phyloP scores from a whole-genome alignment of 75 land plant genomes.

The Adiantum capillusveneris region DNA sequence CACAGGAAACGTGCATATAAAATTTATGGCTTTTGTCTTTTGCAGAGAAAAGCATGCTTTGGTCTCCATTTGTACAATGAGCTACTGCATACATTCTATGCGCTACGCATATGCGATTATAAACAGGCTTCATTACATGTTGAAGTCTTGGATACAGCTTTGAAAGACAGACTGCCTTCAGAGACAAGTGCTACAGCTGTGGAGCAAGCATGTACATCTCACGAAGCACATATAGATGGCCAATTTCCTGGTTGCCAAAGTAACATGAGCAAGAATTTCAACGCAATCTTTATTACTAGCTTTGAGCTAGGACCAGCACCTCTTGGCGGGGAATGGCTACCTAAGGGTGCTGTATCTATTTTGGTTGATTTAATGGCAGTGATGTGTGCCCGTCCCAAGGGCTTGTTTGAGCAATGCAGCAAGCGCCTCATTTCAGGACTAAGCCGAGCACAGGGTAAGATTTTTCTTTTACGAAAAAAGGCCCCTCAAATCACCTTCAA shows the following conservation, averaged over 20 bases:
- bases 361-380: slow-evolving; percentile 83
- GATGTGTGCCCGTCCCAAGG: slow-evolving; percentile 80
- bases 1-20: too few species aligned
- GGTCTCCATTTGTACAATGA: slow-evolving; percentile 85
- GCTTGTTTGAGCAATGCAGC: slow-evolving; percentile 67
- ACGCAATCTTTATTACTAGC: slow-evolving; percentile 19
- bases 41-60: slow-evolving; percentile 47
- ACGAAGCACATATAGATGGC: background rate
- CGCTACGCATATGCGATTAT: slow-evolving; percentile 80
- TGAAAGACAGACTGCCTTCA: slow-evolving; percentile 22
- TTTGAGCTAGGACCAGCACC: slow-evolving; percentile 75
- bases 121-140: slow-evolving; percentile 71
- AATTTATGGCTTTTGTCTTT: slow-evolving; percentile 1
- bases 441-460: slow-evolving; percentile 46
- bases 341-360: slow-evolving; percentile 72
- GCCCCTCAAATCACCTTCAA: too few species aligned
- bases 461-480: too few species aligned
- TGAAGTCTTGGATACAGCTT: slow-evolving; percentile 56
- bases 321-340: slow-evolving; percentile 94
- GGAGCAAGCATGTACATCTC: background rate
- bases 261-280: background rate
- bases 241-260: background rate
- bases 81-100: slow-evolving; percentile 70
- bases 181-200: background rate
- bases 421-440: slow-evolving; percentile 67